Percentiles rank a stretch among this genome's conserved stretches.
Evolutionary conservation across 352 stramenopile genomes (phyloP).

Genomic region (Stramenopiles sp.): DNA sequence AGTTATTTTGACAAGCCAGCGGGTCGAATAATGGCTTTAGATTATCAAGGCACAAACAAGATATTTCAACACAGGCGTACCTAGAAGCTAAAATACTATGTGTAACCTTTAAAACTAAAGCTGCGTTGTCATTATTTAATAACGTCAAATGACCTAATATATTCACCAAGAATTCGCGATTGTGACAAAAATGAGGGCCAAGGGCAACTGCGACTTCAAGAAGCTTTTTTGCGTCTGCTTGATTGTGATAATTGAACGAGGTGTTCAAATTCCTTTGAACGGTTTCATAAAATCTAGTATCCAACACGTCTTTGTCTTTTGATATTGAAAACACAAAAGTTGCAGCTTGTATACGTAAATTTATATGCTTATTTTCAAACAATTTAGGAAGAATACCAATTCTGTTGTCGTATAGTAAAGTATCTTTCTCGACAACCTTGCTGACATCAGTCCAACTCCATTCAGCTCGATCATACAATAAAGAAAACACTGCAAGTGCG

Average conservation of each 20-base stretch:
- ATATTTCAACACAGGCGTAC: background rate
- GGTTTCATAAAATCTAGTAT: background rate
- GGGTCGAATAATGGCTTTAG: background rate
- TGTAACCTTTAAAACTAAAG: background rate
- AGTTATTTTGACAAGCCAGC: background rate
- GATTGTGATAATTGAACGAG: background rate
- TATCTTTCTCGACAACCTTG: background rate
- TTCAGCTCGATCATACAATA: background rate
- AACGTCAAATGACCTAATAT: background rate
- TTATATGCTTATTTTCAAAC: background rate
- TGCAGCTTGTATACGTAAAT: background rate
- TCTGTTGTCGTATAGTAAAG: background rate
- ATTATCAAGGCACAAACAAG: background rate
- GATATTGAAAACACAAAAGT: too few relatives aligned
- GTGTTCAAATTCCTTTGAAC: background rate
- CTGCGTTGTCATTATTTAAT: background rate
- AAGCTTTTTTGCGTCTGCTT: background rate
- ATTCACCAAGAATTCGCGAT: background rate
- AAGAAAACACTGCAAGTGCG: background rate
- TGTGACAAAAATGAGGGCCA: background rate
- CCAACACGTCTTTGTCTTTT: background rate
- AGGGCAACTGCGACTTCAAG: background rate
- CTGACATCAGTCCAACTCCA: background rate
- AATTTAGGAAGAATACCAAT: background rate
- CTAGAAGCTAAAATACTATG: background rate